These are phyloP conservation scores for Phytophthora lateralis DNA, from an alignment of 352 stramenopile genomes.

Conservation along the genomic window DNA sequence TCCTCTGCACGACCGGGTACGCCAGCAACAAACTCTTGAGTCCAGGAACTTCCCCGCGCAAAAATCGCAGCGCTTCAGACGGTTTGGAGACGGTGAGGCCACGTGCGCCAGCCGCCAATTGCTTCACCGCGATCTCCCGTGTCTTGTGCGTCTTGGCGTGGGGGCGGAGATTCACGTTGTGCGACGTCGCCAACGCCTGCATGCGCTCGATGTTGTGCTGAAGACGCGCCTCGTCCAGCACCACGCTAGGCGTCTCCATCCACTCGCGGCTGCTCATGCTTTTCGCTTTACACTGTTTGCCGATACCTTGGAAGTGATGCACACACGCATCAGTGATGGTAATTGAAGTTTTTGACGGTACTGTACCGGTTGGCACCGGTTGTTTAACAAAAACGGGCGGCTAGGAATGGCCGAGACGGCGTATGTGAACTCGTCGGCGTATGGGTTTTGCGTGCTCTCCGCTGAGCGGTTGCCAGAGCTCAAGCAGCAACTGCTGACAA, in stretches of 20 bases:
- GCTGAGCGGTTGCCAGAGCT: constrained; percentile 42
- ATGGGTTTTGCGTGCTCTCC: constrained; percentile 69
- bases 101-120: constrained; percentile 56
- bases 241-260: constrained; percentile 67
- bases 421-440: constrained; percentile 74
- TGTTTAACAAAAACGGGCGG: constrained; percentile 9
- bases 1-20: constrained; percentile 69
- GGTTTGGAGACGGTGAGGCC: constrained; percentile 76
- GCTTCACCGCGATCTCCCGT: constrained; percentile 61
- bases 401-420: constrained; percentile 11
- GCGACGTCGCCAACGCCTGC: constrained; percentile 52
- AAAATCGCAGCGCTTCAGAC: constrained; percentile 67
- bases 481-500: constrained; percentile 40
- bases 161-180: constrained; percentile 63
- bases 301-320: constrained; percentile 5
- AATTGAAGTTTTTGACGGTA: not conserved
- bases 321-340: not conserved
- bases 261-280: constrained; percentile 16
- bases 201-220: constrained; percentile 70
- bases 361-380: not conserved
- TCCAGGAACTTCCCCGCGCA: constrained; percentile 44
- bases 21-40: constrained; percentile 68
- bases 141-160: constrained; percentile 86
- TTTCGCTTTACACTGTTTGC: not conserved
- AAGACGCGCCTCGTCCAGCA: constrained; percentile 62